These are phyloP conservation scores for Trametes pubescens DNA, from an alignment of 1,284 basidiomycete genomes.

Conservation along the genomic window DNA sequence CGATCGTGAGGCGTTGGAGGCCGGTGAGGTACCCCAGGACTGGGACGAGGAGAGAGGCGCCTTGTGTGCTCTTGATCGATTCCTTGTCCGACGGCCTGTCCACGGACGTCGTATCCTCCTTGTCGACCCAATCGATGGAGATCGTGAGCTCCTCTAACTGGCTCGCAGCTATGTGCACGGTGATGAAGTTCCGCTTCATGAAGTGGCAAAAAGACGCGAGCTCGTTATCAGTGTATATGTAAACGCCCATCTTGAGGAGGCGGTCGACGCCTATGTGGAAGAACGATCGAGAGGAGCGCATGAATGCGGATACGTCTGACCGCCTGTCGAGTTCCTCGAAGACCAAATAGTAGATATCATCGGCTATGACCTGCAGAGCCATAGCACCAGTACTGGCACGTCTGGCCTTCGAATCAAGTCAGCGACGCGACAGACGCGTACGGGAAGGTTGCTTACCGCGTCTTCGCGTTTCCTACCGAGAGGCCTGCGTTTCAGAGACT, in stretches of 20 bases:
- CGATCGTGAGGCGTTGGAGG: neutral
- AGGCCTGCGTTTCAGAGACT: too few relatives aligned
- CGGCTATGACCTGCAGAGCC: neutral
- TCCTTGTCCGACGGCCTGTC: neutral
- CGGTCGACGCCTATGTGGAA: neutral
- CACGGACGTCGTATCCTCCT: neutral
- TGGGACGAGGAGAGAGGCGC: neutral
- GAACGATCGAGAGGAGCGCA: neutral
- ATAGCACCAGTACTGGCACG: neutral
- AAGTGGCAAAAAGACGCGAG: constrained; percentile 1
- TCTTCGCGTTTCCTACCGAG: too few relatives aligned
- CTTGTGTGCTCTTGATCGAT: neutral
- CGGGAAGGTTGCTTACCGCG: too few relatives aligned
- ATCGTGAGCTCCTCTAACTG: neutral
- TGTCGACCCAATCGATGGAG: neutral
- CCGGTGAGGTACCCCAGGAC: neutral
- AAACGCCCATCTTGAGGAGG: neutral
- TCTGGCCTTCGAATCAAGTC: too few relatives aligned
- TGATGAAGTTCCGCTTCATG: neutral
- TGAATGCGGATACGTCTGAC: neutral
- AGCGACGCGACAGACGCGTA: too few relatives aligned
- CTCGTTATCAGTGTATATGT: neutral
- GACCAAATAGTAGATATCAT: neutral
- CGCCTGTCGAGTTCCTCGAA: neutral
- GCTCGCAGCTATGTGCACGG: neutral